Evolutionary conservation across 768 basidiomycete species (phyloP).

Genomic region (Melanogaster broomeanus): DNA sequence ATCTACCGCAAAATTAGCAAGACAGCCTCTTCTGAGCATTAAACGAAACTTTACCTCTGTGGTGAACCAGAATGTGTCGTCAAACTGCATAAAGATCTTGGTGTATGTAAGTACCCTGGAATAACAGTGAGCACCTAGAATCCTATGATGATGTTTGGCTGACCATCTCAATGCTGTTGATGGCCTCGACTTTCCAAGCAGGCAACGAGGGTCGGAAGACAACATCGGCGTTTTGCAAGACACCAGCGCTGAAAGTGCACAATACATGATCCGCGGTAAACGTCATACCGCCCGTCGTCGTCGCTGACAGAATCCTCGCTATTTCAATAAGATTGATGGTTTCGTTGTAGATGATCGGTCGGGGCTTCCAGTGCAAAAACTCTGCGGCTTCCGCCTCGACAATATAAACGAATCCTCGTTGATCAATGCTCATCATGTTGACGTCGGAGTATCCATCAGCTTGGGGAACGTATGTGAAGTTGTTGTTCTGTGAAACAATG

Average conservation of each 20-base stretch:
- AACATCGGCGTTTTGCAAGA: constrained; percentile 66
- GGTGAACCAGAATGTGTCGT: constrained; percentile 59
- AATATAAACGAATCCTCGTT: constrained; percentile 59
- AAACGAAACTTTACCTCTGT: constrained; percentile 36
- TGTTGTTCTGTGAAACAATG: constrained; percentile 50
- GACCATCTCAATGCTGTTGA: constrained; percentile 63
- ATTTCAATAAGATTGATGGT: constrained; percentile 49
- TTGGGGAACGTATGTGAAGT: constrained; percentile 54
- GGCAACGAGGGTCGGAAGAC: constrained; percentile 56
- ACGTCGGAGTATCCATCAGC: constrained; percentile 59
- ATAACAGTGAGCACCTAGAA: neutral
- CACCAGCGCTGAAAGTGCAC: constrained; percentile 70
- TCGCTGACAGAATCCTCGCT: constrained; percentile 47
- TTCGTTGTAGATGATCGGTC: constrained; percentile 51
- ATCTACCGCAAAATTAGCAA: constrained; percentile 14
- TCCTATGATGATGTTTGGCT: neutral
- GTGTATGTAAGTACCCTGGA: constrained; percentile 58
- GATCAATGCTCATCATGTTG: constrained; percentile 58
- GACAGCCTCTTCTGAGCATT: neutral
- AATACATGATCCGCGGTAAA: constrained; percentile 59
- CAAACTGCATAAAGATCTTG: constrained; percentile 68
- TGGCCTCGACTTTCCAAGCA: constrained; percentile 63
- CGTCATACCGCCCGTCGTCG: constrained; percentile 42
- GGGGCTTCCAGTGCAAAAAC: constrained; percentile 49
- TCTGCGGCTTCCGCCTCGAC: constrained; percentile 56